phyloP scores from a whole-genome alignment of 768 basidiomycete species.

The Collybiopsis luxurians region DNA sequence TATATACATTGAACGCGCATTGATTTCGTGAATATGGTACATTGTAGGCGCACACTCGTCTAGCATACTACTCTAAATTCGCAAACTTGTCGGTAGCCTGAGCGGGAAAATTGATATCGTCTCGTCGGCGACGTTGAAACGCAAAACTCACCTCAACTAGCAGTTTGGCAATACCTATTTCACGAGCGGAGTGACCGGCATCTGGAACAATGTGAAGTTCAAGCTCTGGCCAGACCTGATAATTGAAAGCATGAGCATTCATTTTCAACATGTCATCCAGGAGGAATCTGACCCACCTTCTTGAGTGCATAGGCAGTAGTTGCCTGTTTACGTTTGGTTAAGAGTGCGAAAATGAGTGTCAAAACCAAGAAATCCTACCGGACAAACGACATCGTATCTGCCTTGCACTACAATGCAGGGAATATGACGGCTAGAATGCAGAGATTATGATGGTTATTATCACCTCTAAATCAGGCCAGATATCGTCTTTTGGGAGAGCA shows the following conservation, averaged over 20 bases:
- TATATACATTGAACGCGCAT: too few species aligned
- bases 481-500: background rate
- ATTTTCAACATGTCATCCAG: background rate
- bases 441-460: too few species aligned
- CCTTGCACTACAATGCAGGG: constrained; percentile 83
- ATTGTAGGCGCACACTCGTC: too few species aligned
- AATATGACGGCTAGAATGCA: constrained; percentile 69
- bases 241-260: background rate
- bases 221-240: constrained; percentile 72
- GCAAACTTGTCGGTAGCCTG: constrained; percentile 46
- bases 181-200: constrained; percentile 85
- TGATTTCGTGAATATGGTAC: too few species aligned
- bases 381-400: constrained; percentile 87
- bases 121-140: background rate
- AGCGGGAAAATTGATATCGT: background rate
- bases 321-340: constrained; percentile 36
- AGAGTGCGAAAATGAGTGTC: background rate
- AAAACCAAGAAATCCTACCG: constrained; percentile 42
- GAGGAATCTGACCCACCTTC: constrained; percentile 36
- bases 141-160: constrained; percentile 60
- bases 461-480: too few species aligned
- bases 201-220: constrained; percentile 75
- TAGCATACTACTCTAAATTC: constrained; percentile 22
- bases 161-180: constrained; percentile 63
- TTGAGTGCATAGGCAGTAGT: constrained; percentile 82